Evolutionary conservation across 768 basidiomycete genomes (phyloP).

Genomic region (Gloeopeniophorella convolvens): DNA sequence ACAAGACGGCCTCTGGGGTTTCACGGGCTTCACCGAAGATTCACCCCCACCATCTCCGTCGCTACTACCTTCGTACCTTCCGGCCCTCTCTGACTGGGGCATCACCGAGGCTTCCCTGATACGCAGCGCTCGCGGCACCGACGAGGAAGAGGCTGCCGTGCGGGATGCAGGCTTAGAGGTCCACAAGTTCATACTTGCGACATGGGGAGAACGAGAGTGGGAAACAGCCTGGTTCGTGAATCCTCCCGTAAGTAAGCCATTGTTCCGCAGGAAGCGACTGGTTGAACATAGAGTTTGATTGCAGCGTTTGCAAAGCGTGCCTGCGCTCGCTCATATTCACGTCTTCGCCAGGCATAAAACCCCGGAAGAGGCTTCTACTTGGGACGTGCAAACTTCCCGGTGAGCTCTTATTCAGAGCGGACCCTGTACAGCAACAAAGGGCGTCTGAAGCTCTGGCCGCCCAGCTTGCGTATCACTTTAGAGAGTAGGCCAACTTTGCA

Average conservation of each 20-base stretch:
- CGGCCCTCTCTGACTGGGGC: slow-evolving; percentile 64
- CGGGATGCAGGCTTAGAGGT: slow-evolving; percentile 50
- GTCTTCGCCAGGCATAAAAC: slow-evolving; percentile 66
- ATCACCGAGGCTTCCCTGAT: slow-evolving; percentile 57
- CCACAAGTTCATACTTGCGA: slow-evolving; percentile 50
- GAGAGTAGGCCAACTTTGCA: too few relatives aligned
- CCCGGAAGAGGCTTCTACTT: slow-evolving; percentile 17
- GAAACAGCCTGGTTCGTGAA: slow-evolving; percentile 93
- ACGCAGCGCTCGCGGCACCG: slow-evolving; percentile 42
- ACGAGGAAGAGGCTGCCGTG: slow-evolving; percentile 48
- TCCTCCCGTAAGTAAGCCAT: slow-evolving; percentile 55
- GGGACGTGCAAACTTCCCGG: not conserved
- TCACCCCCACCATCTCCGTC: slow-evolving; percentile 56
- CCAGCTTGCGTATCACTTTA: too few relatives aligned
- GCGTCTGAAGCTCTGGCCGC: too few relatives aligned
- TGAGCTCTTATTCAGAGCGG: not conserved
- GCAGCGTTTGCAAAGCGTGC: slow-evolving; percentile 77
- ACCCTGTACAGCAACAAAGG: too few relatives aligned
- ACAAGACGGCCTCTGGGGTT: slow-evolving; percentile 79
- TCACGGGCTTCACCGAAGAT: slow-evolving; percentile 47
- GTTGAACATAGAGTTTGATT: not conserved
- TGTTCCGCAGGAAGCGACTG: not conserved
- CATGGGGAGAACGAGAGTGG: slow-evolving; percentile 72
- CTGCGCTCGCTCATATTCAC: slow-evolving; percentile 77
- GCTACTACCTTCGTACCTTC: slow-evolving; percentile 47